These are phyloP conservation scores for Aphanomyces euteiches DNA, from an alignment of 352 stramenopile genomes.

Conservation along the genomic window DNA sequence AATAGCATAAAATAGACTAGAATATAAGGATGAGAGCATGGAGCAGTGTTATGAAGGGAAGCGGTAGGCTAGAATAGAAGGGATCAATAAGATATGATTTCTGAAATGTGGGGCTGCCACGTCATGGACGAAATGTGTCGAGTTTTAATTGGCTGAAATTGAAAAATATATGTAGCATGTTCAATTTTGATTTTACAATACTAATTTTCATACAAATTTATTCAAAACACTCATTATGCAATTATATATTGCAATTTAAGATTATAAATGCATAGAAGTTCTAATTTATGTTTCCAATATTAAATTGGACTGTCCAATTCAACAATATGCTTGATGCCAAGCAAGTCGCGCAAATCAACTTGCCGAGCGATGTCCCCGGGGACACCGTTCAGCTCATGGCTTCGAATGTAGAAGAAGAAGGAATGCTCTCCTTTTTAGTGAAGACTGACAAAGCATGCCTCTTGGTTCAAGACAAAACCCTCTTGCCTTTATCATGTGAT, in stretches of 20 bases:
- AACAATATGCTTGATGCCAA: too few relatives aligned
- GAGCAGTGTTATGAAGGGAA: too few relatives aligned
- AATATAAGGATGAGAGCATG: too few relatives aligned
- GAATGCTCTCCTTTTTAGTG: neutral
- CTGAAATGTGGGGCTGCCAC: neutral
- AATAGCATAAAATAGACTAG: too few relatives aligned
- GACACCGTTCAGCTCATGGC: neutral
- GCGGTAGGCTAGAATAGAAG: too few relatives aligned
- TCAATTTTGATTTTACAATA: neutral
- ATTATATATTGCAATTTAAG: too few relatives aligned
- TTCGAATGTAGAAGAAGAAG: neutral
- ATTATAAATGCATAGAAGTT: too few relatives aligned
- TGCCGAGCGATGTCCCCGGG: neutral
- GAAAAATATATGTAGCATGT: neutral
- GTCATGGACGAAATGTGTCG: neutral
- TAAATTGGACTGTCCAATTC: too few relatives aligned
- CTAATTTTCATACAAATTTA: too few relatives aligned
- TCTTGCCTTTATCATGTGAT: neutral
- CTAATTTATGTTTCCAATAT: too few relatives aligned
- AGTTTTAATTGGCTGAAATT: conserved; percentile 16
- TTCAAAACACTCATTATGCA: too few relatives aligned
- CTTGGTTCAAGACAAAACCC: neutral
- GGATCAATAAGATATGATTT: neutral
- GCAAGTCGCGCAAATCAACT: too few relatives aligned
- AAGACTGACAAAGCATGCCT: neutral